These are phyloP conservation scores for Psilocybe sp. DNA, from an alignment of 768 basidiomycete genomes.

Conservation along the genomic window DNA sequence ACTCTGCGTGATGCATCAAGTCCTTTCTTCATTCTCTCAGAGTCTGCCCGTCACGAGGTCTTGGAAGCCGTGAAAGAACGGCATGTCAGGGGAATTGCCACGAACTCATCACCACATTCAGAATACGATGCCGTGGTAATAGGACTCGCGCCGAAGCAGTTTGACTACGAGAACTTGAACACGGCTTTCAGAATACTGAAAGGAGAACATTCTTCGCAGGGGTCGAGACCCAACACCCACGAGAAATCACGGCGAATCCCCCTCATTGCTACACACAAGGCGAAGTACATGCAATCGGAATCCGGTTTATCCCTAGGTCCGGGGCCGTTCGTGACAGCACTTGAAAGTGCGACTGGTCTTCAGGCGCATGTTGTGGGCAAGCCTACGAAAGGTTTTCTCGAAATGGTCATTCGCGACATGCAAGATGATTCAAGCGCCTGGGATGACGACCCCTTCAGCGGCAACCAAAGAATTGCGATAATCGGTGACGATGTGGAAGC, in stretches of 20 bases:
- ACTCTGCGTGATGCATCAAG: constrained; percentile 22
- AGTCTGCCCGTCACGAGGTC: constrained; percentile 44
- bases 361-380: constrained; percentile 62
- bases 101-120: not conserved
- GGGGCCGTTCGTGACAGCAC: constrained; percentile 64
- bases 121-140: constrained; percentile 61
- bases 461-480: constrained; percentile 39
- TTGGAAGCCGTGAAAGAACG: constrained; percentile 3
- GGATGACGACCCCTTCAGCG: constrained; percentile 1
- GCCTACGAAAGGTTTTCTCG: constrained; percentile 57
- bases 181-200: constrained; percentile 64
- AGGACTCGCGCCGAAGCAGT: constrained; percentile 49
- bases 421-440: not conserved
- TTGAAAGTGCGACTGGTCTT: constrained; percentile 51
- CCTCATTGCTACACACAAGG: constrained; percentile 61
- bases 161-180: constrained; percentile 58
- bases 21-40: constrained; percentile 56
- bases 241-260: constrained; percentile 15
- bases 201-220: constrained; percentile 27
- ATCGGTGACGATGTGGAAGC: constrained; percentile 67
- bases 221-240: not conserved
- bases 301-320: constrained; percentile 63
- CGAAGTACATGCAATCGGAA: constrained; percentile 46
- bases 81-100: not conserved
- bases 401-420: constrained; percentile 47